Evolutionary conservation across 106 monocot genomes (phyloP), one percentile per base, ranked within the genome.

Genomic region (Acorus gramineus): DNA sequence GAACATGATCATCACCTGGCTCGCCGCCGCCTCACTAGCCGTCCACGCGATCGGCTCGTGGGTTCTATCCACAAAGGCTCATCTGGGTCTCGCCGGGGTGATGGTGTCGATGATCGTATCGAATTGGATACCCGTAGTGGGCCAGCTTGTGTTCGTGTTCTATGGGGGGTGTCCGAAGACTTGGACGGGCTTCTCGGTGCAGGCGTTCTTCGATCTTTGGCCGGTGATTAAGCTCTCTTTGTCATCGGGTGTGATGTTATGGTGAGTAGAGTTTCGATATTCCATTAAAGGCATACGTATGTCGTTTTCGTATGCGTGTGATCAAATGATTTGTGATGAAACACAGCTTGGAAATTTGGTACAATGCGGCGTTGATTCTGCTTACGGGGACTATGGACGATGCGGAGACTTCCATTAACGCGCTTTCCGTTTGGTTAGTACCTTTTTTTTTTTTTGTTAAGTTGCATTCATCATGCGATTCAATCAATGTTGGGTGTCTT

Each of bases 181-280:
- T 7, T 78, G 78, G 78, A 66, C 54, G 28, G 73, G 78, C 6
- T 69, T 78, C 72, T 73, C 72, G 0, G 4, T 43, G 4, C 42
- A 12, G 1, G 78, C 78, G 49, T 78, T 78, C 50, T 47, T 43
- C 42, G 73, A 62, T 46, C 68, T 78, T 2, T 73, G 73, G 68
- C 14, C 66, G 11, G 50, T 79, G 5, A 14, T 82, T 11, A 82
- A 74, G 76, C 79, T 86, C 47, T 93, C 93, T 47, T 7, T 86
- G 50, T 83, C 89, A 42, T 86, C 85, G 48, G 93, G 85, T 11
- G 80, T 64, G 12, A 93, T 93, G 93, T 3, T 93, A 4, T 89
- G 93, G 93, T 93, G 77, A 60, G 11, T 14, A 7, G 28, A 28
- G 3, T 50, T 49, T 3, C 50, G 10, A 4, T 28, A 28, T 28